These are phyloP conservation scores for Cicer arietinum DNA, from an alignment of 306 rosid genomes.

Conservation along the genomic window DNA sequence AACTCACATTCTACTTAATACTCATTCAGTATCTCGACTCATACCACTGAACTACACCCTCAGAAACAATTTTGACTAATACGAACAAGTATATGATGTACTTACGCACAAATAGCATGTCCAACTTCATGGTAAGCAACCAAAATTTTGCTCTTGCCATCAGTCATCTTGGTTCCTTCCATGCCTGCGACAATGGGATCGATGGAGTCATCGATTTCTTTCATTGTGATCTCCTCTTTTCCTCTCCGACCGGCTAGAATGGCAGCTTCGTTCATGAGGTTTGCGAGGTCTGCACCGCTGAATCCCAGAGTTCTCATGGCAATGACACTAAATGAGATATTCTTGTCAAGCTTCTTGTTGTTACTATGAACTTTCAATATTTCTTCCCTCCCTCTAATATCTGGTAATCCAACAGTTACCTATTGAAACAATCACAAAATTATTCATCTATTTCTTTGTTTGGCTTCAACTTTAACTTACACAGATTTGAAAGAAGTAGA, in stretches of 20 bases:
- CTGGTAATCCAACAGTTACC: constrained; percentile 76
- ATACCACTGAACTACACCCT: too few relatives aligned
- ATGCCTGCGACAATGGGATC: constrained; percentile 84
- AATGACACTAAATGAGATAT: constrained; percentile 61
- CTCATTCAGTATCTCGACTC: too few relatives aligned
- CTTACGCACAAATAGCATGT: constrained; percentile 89
- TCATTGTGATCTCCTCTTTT: constrained; percentile 58
- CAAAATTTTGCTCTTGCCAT: constrained; percentile 72
- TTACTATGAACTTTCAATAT: constrained; percentile 77
- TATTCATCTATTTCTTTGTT: not conserved
- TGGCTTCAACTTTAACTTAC: not conserved
- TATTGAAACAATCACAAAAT: constrained; percentile 34
- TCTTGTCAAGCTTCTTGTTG: constrained; percentile 71
- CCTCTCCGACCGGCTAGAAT: constrained; percentile 83
- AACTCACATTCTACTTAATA: too few relatives aligned
- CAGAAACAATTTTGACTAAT: not conserved
- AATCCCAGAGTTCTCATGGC: constrained; percentile 79
- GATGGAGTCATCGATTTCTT: constrained; percentile 72
- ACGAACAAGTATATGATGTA: constrained; percentile 36
- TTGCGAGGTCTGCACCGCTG: constrained; percentile 80
- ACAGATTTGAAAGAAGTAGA: not conserved
- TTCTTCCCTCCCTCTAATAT: constrained; percentile 78
- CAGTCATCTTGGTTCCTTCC: constrained; percentile 87
- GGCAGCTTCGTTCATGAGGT: constrained; percentile 85
- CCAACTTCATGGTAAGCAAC: constrained; percentile 89